Conservation (phyloP, 768 basidiomycete species). For the Royoungia palumana region DNA sequence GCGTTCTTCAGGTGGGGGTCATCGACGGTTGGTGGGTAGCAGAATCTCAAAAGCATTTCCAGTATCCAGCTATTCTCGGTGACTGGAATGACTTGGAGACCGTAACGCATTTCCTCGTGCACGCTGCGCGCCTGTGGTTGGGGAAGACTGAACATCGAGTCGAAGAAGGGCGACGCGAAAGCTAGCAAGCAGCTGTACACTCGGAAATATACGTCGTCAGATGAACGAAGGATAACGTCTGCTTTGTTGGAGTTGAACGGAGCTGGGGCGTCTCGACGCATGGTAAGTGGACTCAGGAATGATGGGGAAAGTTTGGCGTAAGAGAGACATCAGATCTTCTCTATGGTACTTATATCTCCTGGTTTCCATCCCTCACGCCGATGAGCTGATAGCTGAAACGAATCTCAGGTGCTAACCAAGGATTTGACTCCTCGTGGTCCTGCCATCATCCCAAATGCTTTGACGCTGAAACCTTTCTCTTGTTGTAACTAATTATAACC, state of each 20-base stretch:
- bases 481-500: too few relatives aligned
- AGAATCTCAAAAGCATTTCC: conserved; percentile 32
- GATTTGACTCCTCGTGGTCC: neutral
- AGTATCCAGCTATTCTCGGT: conserved; percentile 27
- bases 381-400: too few relatives aligned
- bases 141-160: conserved; percentile 33
- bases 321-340: neutral
- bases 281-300: conserved; percentile 2
- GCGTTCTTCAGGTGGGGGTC: conserved; percentile 17
- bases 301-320: neutral
- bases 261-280: conserved; percentile 22
- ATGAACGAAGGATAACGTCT: conserved; percentile 51
- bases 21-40: conserved; percentile 32
- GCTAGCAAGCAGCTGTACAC: conserved; percentile 26
- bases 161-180: conserved; percentile 30
- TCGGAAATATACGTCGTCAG: conserved; percentile 35
- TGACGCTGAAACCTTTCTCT: neutral
- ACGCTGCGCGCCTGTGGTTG: conserved; percentile 8
- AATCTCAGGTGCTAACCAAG: too few relatives aligned
- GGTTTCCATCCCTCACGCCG: neutral
- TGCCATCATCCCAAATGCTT: neutral
- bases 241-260: conserved; percentile 49
- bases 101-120: conserved; percentile 12
- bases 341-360: conserved; percentile 12
- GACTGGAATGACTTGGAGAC: conserved; percentile 28